Conservation (phyloP, 352 stramenopile species). For the Pythium brachiatum region DNA sequence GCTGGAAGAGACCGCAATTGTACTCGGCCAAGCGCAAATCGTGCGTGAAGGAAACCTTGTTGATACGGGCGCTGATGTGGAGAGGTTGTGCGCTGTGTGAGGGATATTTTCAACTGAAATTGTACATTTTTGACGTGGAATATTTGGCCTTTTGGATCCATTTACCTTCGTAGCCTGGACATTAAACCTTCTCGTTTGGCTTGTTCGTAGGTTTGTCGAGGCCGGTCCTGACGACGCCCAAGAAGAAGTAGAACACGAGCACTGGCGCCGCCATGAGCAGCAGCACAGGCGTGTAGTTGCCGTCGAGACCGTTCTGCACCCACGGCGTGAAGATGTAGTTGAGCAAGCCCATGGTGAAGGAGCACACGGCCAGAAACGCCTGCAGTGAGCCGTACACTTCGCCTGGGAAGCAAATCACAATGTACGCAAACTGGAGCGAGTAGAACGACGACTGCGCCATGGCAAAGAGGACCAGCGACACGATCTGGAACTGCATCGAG, state of each 20-base stretch:
- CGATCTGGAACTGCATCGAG: slow-evolving; percentile 51
- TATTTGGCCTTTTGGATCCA: no score
- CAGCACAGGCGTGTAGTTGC: slow-evolving; percentile 60
- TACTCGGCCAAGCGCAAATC: slow-evolving; percentile 10
- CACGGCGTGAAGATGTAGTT: slow-evolving; percentile 79
- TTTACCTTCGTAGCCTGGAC: slow-evolving; percentile 64
- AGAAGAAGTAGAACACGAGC: slow-evolving; percentile 53
- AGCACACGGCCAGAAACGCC: slow-evolving; percentile 59
- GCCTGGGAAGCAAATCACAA: slow-evolving; percentile 82
- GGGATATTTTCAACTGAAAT: no score
- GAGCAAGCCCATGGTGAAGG: slow-evolving; percentile 58
- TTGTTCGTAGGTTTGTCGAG: slow-evolving; percentile 9
- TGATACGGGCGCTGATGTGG: background rate
- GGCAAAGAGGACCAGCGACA: slow-evolving; percentile 71
- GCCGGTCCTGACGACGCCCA: slow-evolving; percentile 35
- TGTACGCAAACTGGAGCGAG: slow-evolving; percentile 82
- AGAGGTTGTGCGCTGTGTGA: no score
- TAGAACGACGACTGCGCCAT: slow-evolving; percentile 79
- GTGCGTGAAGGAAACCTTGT: slow-evolving; percentile 4
- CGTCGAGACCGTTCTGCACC: slow-evolving; percentile 58
- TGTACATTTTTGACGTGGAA: no score
- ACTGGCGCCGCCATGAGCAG: slow-evolving; percentile 48
- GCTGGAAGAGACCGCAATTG: slow-evolving; percentile 18
- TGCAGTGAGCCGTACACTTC: slow-evolving; percentile 75
- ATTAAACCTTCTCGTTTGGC: no score